Evolutionary conservation across 2,329 filamentous ascomycete genomes (phyloP).

Genomic region (Scytalidium lignicola): DNA sequence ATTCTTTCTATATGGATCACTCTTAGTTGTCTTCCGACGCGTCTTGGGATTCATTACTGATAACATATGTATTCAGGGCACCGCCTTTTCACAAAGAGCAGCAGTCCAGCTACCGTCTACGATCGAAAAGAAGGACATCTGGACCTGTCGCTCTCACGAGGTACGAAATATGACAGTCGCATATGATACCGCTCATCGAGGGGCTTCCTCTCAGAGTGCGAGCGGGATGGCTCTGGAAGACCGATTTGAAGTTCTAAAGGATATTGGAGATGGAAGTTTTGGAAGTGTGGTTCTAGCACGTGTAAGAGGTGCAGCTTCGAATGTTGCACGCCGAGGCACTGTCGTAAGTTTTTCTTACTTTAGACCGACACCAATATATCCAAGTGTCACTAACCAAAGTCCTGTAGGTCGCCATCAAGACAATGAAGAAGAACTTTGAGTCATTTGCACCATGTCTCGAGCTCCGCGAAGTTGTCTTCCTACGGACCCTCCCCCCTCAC

Average conservation of each 20-base stretch:
- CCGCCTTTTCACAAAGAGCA: neutral
- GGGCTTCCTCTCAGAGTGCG: constrained; percentile 43
- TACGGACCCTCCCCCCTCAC: constrained; percentile 82
- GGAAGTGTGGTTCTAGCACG: constrained; percentile 90
- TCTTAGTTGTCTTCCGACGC: neutral
- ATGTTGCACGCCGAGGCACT: constrained; percentile 82
- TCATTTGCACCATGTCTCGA: constrained; percentile 87
- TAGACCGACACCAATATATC: neutral
- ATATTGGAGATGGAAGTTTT: constrained; percentile 98
- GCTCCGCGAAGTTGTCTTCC: constrained; percentile 92
- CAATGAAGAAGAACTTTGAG: constrained; percentile 99
- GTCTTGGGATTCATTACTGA: neutral
- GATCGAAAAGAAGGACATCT: neutral
- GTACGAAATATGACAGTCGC: constrained; percentile 65
- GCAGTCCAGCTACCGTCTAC: constrained; percentile 1
- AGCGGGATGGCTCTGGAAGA: constrained; percentile 70
- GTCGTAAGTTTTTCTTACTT: constrained; percentile 60
- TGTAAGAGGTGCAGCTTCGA: constrained; percentile 84
- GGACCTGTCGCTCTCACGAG: neutral
- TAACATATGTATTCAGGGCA: constrained; percentile 1
- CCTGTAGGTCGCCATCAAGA: constrained; percentile 90
- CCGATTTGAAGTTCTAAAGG: constrained; percentile 93
- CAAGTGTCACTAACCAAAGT: constrained; percentile 4
- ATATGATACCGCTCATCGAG: constrained; percentile 67
- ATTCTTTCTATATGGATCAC: neutral